phyloP scores from a whole-genome alignment of 345 rosid species.

The Anacardium occidentale region DNA sequence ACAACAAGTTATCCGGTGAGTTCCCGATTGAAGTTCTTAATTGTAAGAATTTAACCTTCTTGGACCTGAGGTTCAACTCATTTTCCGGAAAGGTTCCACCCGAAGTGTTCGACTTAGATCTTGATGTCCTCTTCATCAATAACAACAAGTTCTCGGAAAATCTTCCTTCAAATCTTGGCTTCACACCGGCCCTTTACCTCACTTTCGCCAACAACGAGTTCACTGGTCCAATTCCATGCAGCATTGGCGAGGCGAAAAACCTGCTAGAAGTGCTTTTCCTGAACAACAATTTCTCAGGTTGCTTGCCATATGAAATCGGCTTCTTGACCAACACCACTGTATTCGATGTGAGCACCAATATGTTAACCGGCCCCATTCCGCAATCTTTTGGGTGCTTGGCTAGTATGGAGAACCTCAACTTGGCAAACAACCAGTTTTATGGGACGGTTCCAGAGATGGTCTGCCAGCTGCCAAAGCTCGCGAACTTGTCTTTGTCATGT shows the following conservation, averaged over 20 bases:
- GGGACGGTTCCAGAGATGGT: slow-evolving; percentile 51
- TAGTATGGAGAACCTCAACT: slow-evolving; percentile 33
- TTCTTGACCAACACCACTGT: slow-evolving; percentile 26
- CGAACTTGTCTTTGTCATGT: slow-evolving; percentile 29
- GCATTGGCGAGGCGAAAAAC: slow-evolving; percentile 42
- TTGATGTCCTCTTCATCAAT: slow-evolving; percentile 58
- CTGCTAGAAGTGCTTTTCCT: slow-evolving; percentile 52
- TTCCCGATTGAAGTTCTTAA: slow-evolving; percentile 40
- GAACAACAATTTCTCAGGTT: slow-evolving; percentile 45
- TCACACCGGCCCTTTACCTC: slow-evolving; percentile 44
- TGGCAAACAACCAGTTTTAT: slow-evolving; percentile 39
- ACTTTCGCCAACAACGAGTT: slow-evolving; percentile 57
- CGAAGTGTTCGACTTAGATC: slow-evolving; percentile 34
- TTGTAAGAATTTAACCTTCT: slow-evolving; percentile 32
- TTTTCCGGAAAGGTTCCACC: slow-evolving; percentile 38
- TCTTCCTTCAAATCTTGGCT: slow-evolving; percentile 45
- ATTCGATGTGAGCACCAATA: slow-evolving; percentile 47
- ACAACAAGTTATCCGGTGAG: slow-evolving; percentile 36
- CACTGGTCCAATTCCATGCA: slow-evolving; percentile 44
- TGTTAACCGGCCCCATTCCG: slow-evolving; percentile 54
- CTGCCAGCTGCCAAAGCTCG: slow-evolving; percentile 43
- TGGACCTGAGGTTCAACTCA: slow-evolving; percentile 55
- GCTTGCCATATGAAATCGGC: slow-evolving; percentile 60
- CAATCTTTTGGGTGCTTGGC: slow-evolving; percentile 52
- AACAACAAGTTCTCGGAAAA: slow-evolving; percentile 38